These are phyloP conservation scores for Aspergillus biplanus DNA, from an alignment of 495 filamentous ascomycete genomes.

Conservation along the genomic window DNA sequence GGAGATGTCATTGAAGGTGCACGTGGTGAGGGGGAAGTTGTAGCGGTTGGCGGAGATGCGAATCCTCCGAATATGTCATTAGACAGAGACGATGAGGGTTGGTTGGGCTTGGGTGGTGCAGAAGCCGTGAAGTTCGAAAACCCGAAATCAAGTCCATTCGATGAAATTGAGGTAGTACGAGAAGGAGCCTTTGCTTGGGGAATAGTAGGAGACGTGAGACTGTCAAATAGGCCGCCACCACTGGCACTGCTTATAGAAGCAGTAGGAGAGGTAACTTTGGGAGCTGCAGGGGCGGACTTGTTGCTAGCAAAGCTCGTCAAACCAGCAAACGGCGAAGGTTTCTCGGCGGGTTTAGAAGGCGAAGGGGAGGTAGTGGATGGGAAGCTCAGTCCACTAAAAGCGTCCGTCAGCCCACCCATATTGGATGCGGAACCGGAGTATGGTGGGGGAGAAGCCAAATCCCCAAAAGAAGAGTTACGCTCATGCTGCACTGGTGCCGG, in stretches of 20 bases:
- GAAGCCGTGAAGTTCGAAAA: conserved; percentile 51
- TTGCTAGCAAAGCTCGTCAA: conserved; percentile 63
- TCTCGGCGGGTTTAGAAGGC: conserved; percentile 55
- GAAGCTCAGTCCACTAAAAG: conserved; percentile 84
- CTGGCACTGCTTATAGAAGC: conserved; percentile 62
- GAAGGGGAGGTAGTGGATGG: conserved; percentile 58
- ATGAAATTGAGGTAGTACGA: conserved; percentile 46
- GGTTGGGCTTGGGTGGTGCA: conserved; percentile 44
- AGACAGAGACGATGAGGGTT: conserved; percentile 48
- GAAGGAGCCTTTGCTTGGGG: conserved; percentile 49
- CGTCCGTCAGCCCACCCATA: conserved; percentile 79
- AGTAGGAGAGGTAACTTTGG: conserved; percentile 52
- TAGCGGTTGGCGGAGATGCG: conserved; percentile 56
- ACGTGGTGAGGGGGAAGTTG: conserved; percentile 46
- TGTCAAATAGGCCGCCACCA: conserved; percentile 81
- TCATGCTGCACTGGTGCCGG: conserved; percentile 57
- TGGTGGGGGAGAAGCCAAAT: conserved; percentile 61
- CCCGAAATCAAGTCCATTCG: conserved; percentile 57
- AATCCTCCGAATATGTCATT: conserved; percentile 87
- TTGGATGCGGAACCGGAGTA: conserved; percentile 53
- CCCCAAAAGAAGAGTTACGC: conserved; percentile 68
- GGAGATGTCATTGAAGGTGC: conserved; percentile 41
- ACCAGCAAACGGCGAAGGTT: conserved; percentile 72
- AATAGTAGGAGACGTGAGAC: conserved; percentile 60
- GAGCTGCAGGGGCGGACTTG: conserved; percentile 57